A percentile compares a stretch with the other conserved stretches of the same genome.
phyloP scores from a whole-genome alignment of 257 asterid species.

The Solanum medicagineum region DNA sequence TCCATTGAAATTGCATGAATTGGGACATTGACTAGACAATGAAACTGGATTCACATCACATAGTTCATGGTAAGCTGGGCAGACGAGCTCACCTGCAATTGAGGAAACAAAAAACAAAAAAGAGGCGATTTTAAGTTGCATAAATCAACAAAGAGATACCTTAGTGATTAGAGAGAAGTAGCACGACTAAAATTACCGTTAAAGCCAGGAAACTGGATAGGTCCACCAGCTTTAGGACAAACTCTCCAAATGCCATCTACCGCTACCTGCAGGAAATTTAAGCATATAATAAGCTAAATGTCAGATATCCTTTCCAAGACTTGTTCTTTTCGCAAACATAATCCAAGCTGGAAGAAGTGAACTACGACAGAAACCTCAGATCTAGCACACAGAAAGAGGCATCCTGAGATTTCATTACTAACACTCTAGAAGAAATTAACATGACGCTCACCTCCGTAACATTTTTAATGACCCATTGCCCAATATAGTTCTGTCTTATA shows the following conservation, averaged over 20 bases:
- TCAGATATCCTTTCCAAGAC: background rate
- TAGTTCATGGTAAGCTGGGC: constrained; percentile 93
- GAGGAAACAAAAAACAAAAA: background rate
- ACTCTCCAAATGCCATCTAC: constrained; percentile 79
- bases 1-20: constrained; percentile 72
- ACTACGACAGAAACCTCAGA: background rate
- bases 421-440: background rate
- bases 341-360: background rate
- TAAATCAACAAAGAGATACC: background rate
- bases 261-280: constrained; percentile 45
- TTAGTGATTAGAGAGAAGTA: background rate
- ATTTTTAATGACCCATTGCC: background rate
- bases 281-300: background rate
- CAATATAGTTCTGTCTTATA: background rate
- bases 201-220: constrained; percentile 69
- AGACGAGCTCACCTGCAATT: constrained; percentile 66
- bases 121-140: background rate
- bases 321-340: background rate
- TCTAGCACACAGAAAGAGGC: background rate
- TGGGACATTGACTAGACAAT: constrained; percentile 66
- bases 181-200: constrained; percentile 36
- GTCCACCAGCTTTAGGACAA: constrained; percentile 82
- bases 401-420: background rate
- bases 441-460: background rate
- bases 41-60: constrained; percentile 59